Evolutionary conservation across 108 stramenopile species (phyloP), one percentile per base, ranked within the genome.

Genomic region (Skeletonema tropicum): DNA sequence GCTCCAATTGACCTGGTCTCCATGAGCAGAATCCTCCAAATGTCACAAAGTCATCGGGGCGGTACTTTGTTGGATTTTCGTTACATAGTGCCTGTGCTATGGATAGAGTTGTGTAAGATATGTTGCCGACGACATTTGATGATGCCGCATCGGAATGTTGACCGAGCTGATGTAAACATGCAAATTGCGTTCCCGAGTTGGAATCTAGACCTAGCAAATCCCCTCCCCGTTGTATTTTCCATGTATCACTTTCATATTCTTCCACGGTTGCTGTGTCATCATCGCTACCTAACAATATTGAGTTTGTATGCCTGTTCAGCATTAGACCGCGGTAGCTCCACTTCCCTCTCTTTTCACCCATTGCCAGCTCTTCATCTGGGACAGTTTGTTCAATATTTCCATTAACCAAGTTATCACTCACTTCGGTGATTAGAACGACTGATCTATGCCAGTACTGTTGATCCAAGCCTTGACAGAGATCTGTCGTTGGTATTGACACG

Each of bases 371-470:
- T 4, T 78, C 71, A 3, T 72, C 63, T 25, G 77, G 77, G n/a
- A 78, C 77, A 19, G 17, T n/a, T 19, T 57, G 35, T 29, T 76
- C 75, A 7, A 32, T 31, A 3, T 65, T 39, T 15, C 77, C 77
- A 9, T 41, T 41, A 1, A 66, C 58, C 0, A 39, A n/a, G 57
- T 78, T 64, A 0, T 72, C 60, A 32, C 71, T 66, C 15, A 78
- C 55, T 35, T 57, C 33, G 35, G 77, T 78, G n/a, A 78, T 57
- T 12, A 78, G 32, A 5, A 66, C 77, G 8, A 78, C 71, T 26
- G 63, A 64, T 33, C 71, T 29, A 29, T 78, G 77, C 77, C 77
- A 78, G 32, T 78, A 78, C 25, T 78, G 77, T 49, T 71, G 77
- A 2, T 78, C 77, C n/a, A 78, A 30, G 8, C 61, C 77, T 25